phyloP scores from a whole-genome alignment of 2,329 filamentous ascomycete genomes.

The Cryphonectria nitschkei region DNA sequence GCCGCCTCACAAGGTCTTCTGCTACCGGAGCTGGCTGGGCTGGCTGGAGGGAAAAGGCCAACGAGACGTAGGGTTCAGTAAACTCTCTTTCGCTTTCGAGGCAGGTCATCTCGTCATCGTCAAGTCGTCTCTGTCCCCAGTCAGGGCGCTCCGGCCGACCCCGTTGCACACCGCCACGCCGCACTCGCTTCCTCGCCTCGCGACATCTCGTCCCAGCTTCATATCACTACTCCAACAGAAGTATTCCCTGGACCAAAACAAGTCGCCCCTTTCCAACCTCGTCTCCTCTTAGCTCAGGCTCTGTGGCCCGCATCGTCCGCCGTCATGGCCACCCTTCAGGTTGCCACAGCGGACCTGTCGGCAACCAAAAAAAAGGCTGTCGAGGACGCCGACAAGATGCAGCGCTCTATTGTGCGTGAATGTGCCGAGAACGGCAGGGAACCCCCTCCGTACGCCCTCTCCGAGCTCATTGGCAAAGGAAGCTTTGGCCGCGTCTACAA shows the following conservation, averaged over 20 bases:
- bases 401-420: conserved; percentile 59
- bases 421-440: conserved; percentile 59
- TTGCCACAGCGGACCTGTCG: conserved; percentile 38
- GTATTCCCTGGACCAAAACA: background rate
- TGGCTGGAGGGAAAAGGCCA: background rate
- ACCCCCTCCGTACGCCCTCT: conserved; percentile 63
- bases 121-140: background rate
- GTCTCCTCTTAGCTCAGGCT: background rate
- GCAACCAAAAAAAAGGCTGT: conserved; percentile 51
- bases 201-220: background rate
- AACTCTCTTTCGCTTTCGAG: background rate
- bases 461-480: conserved; percentile 71
- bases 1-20: background rate
- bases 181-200: background rate
- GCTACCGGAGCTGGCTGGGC: background rate
- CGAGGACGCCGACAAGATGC: conserved; percentile 68
- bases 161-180: conserved; percentile 3
- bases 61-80: background rate
- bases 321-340: conserved; percentile 39
- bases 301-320: background rate
- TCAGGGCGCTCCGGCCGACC: background rate
- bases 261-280: background rate
- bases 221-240: background rate
- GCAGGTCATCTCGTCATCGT: background rate
- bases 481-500: conserved; percentile 72